These are phyloP conservation scores for Drechslerella stenobrocha DNA, from an alignment of 2,329 filamentous ascomycete species.

Conservation along the genomic window DNA sequence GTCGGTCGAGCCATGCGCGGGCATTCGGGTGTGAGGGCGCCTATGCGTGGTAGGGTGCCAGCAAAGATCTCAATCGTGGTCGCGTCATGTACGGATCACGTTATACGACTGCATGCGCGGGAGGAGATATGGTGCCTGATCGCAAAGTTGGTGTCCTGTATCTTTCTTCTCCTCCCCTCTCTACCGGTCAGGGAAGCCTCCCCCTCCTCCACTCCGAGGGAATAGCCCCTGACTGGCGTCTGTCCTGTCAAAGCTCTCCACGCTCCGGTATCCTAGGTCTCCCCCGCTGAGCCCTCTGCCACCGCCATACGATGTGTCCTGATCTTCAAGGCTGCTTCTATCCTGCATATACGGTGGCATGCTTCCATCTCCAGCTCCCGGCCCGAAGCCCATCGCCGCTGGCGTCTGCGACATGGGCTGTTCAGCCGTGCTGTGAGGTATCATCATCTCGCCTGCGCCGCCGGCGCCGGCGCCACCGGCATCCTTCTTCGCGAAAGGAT, in stretches of 20 bases:
- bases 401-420: conserved; percentile 40
- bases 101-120: too few relatives aligned
- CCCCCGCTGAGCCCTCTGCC: conserved; percentile 11
- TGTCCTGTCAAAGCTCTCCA: conserved; percentile 35
- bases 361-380: conserved; percentile 6
- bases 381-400: conserved; percentile 41
- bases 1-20: too few relatives aligned
- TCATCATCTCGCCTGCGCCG: conserved; percentile 20
- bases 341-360: conserved; percentile 38
- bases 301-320: conserved; percentile 35
- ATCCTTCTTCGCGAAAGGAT: conserved; percentile 26
- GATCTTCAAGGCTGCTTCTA: conserved; percentile 36
- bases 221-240: conserved; percentile 40
- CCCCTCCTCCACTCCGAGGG: conserved; percentile 6
- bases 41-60: too few relatives aligned
- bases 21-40: too few relatives aligned
- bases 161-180: not conserved
- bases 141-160: not conserved
- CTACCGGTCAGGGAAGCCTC: not conserved
- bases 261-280: conserved; percentile 39
- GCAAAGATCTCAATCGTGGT: too few relatives aligned
- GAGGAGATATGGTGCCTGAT: not conserved
- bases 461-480: too few relatives aligned
- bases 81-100: too few relatives aligned
- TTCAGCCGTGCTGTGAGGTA: conserved; percentile 9